Base-by-base conservation (phyloP, 1,139 yeast genomes). In the Eremothecium gossypii region DNA sequence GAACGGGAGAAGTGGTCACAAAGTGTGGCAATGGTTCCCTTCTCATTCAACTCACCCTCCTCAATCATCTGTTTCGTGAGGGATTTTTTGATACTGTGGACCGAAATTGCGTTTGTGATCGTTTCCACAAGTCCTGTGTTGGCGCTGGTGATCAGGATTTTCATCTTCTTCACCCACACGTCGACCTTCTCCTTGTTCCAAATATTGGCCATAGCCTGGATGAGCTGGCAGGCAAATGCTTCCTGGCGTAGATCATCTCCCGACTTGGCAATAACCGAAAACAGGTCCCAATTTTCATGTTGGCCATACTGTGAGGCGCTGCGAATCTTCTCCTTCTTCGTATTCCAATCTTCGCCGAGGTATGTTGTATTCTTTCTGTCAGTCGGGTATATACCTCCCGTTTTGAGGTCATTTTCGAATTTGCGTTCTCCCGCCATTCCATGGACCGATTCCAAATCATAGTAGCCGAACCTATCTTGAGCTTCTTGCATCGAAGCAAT, bases 211-310 rank as follows among this genome's bases (percentile, higher is more conserved):
- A 89, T 84, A 36, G 95, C 80, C 43, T 83, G 79, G 39, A 91
- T 89, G 31, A 91, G 63, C 58, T 91, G 98, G 51, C 96, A 87
- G 0, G 98, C 98, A 69, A 91, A 87, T 0, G 98, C 96, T 59
- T 91, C 98, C 60, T 91, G 98, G 14, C 96, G 84, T 41, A 91
- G 64, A 61, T 91, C 98, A 55, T 84, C 91, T 27, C 98, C 98
- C 39, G 95, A 89, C 57, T 91, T 91, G 7, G 91, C 96, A 58
- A 91, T 91, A 3, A 89, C 96, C 0, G 96, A 87, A 52, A 91
- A 86, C 32, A 91, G 63, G 47, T 91, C 97, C 98, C 98, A 91
- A 59, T 86, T 84, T 29, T 80, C 83, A 27, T 83, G 62, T 57
- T 87, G 94, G 0, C 98, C 98, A 58, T 70, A 87, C 6, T 77